Base-by-base conservation (phyloP, 768 basidiomycete genomes). In the Hericium erinaceus region DNA sequence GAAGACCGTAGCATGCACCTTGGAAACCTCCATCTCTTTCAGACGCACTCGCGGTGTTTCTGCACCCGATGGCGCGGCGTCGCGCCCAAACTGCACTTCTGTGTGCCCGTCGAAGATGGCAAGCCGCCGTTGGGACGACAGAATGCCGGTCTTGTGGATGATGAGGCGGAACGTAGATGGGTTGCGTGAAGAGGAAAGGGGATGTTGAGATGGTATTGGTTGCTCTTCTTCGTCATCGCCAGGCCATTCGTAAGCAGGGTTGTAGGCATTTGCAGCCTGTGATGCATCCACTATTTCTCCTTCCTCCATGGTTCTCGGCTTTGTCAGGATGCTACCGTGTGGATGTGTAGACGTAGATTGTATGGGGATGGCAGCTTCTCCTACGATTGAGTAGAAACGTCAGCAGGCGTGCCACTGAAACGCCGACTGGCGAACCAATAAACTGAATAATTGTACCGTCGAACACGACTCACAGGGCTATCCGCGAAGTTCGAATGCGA, bases 1-100 rank as follows among this genome's bases (percentile, higher is more conserved):
- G 65, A 80, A 92, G 1, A 80, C 73, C 2, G 84, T 87, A 9
- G 88, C 85, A 65, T 93, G 91, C 55, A 86, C 61, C 69, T 92
- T 92, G 2, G 87, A 90, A 11, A 92, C 88, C 60, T 80, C 79
- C 83, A 93, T 86, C 71, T 92, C 89, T 70, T 87, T 89, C 39
- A 93, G 71, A 48, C 91, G 81, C 55, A 93, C 74, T 28, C 83
- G 77, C 11, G 88, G 85, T 4, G 70, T 81, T 11, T 72, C 70
- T 24, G 74, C 77, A 11, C 80, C 82, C 40, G 72, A 60, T 2
- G 77, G 70, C 1, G 81, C 74, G 44, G 76, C 68, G 67, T 93
- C 91, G 39, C 91, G 77, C 15, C 91, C 91, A 58, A 93, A 74
- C 63, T 91, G 84, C 4, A 84, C 74, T 67, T 89, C 84, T 10